Base-by-base conservation (phyloP, 2,329 filamentous ascomycete genomes). In the Fusarium ambrosium region DNA sequence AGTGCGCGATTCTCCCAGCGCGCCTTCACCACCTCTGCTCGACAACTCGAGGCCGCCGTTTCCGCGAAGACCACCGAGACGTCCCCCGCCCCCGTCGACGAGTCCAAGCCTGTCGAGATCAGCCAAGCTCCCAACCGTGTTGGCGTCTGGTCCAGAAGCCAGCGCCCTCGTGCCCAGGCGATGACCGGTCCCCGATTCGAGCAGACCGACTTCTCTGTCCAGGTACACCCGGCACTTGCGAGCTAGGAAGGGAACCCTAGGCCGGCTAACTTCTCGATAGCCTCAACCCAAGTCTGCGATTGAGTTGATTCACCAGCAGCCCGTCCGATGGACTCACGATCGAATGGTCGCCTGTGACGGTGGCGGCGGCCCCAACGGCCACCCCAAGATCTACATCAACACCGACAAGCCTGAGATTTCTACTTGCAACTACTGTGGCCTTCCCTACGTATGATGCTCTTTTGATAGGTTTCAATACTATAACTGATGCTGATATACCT, bases 171-270 rank as follows among this genome's bases (percentile, higher is more conserved):
- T 79, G 89, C 91, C 64, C 85, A 91, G 84, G 97, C 95, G 63
- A 99, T 99, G 96, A 91, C 92, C 48, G 97, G 97, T 48, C 97
- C 97, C 75, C 89, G 96, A 78, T 99, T 99, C 81, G 97, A 99
- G 88, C 96, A 98, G 91, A 98, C 95, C 37, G 94, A 97, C 80
- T 96, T 98, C 86, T 91, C 92, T 79, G 86, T 93, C 77, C 97
- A 99, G 94, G 96, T 98, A 87, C 77, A 91, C 41, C 16, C 55
- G 27, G 67, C 36, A 48, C 14, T 55, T 37, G 48, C 29, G 34
- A 55, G 37, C 60, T 67, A 37, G 45, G 55, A 73, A 36, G 37
- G 62, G 62, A 61, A 13, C 58, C 68, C 48, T 55, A 27, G 64
- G 43, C 11, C 59, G 66, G 70, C 77, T 81, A 77, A 79, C 53